Evolutionary conservation across 192 early-diverging fungal species (phyloP), one percentile per base, ranked within the genome.

Genomic region (Podila verticillata): DNA sequence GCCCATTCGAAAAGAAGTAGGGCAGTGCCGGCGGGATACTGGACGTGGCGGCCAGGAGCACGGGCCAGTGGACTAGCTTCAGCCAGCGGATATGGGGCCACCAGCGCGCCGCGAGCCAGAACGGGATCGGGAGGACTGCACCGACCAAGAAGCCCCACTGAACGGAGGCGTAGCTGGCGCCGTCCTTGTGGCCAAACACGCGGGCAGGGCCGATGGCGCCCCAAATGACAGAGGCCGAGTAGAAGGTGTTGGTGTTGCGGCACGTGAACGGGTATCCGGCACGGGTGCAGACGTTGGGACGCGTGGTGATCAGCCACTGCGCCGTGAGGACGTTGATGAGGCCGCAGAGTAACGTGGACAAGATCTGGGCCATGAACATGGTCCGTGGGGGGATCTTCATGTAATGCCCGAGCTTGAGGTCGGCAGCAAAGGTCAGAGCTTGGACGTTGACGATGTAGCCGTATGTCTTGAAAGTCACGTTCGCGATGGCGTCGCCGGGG

Each of bases 381-480:
- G 83, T 63, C 34, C 84, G 82, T 26, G 92, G 93, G 6, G 90
- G 86, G 26, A 93, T 88, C 77, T 94, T 92, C 82, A 91, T 86
- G 82, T 92, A 93, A 54, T 91, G 90, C 0, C 90, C 91, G 10
- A 95, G 83, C 67, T 96, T 96, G 48, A 96, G 78, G 72, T 95
- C 92, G 30, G 66, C 30, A 4, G 92, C 65, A 31, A 96, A 89
- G 30, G 85, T 85, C n/a, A 97, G 73, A 44, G 91, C 91, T 83
- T 98, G 96, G n/a, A 84, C 72, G 87, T 93, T 89, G 26, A 90
- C 84, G 20, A 83, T 81, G 65, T 81, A 84, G 20, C 85, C 82
- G 65, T 86, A 83, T 28, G 83, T 85, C 82, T 92, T 92, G 85
- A 91, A 91, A 30, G 74, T 78, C 60, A 91, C 84, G 54, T 83